Evolutionary conservation across 352 stramenopile genomes (phyloP), one percentile per base, ranked within the genome.

Genomic region (Globisporangium acanthophoron): DNA sequence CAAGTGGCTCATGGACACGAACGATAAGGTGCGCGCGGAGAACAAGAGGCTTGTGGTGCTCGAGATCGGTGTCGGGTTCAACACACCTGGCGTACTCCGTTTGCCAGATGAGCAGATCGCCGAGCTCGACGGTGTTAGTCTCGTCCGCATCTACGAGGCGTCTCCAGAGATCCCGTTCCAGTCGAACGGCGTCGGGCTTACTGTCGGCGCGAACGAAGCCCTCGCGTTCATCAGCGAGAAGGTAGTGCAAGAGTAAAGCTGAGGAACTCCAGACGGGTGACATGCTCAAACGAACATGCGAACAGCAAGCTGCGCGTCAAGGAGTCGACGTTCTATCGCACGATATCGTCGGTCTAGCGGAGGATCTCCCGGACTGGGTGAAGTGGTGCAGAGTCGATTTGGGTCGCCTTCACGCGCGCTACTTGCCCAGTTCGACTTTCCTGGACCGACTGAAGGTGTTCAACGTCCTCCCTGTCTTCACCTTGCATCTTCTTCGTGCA

Each of bases 61-160:
- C 15, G 79, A 92, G 52, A 59, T 92, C 39, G 82, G 82, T 18
- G 78, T 72, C 40, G 78, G 82, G 5, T 90, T 87, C 62, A 92
- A 90, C 57, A 92, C 82, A 1, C 82, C 79, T 0, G 77, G 66
- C 1, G 77, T 92, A 11, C 52, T 88, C 9, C 71, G 79, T 1
- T 57, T 88, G 16, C 79, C 79, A 2, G 73, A 86, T 39, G 79
- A 92, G 51, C 65, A 67, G 3, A 58, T 88, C 52, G 73, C 74
- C 4, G 62, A 64, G 12, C 52, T 61, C 3, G 56, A 79, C 12
- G 70, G 70, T 18, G 77, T 84, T 18, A 60, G 61, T 18, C 67
- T 92, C 49, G 61, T 92, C 15, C 75, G 81, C 27, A 62, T 92
- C 3, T 89, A 92, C 47, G 63, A 61, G 6, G 58, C 78, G 9